Percentiles rank a stretch among this genome's conserved stretches.
Evolutionary conservation across 2,329 filamentous ascomycete genomes (phyloP).

Genomic region (Alternaria triticina): DNA sequence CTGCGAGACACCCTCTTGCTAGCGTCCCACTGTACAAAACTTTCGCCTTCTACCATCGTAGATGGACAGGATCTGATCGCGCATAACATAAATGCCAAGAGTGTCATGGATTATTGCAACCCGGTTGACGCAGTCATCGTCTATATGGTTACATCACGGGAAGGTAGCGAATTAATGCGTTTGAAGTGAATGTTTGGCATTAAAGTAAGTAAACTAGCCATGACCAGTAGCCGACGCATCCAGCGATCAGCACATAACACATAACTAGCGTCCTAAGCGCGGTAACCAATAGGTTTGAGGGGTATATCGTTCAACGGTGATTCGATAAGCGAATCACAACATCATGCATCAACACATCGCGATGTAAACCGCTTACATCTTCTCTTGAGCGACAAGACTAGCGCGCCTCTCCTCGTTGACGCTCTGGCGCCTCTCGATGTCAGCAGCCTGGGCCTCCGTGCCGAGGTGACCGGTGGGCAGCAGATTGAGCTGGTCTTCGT

Average conservation of each 20-base stretch:
- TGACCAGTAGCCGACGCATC: background rate
- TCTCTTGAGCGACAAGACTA: slow-evolving; percentile 19
- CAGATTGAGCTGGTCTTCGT: slow-evolving; percentile 48
- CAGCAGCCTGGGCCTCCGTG: slow-evolving; percentile 32
- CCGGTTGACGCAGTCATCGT: background rate
- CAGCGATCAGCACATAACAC: background rate
- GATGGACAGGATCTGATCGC: background rate
- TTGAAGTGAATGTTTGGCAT: slow-evolving; percentile 2
- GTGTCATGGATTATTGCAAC: background rate
- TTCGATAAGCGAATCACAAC: background rate
- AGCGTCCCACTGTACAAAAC: too few species aligned
- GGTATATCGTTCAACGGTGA: slow-evolving; percentile 5
- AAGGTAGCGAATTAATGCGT: background rate
- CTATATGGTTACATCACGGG: background rate
- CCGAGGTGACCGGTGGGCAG: slow-evolving; percentile 47
- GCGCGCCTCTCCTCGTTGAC: slow-evolving; percentile 20
- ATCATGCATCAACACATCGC: background rate
- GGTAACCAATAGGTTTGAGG: slow-evolving; percentile 1
- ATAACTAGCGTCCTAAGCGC: background rate
- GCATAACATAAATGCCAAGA: background rate
- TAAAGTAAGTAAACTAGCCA: background rate
- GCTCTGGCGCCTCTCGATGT: slow-evolving; percentile 38
- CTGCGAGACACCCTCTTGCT: too few species aligned
- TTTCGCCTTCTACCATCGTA: too few species aligned
- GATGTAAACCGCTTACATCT: slow-evolving; percentile 8